Evolutionary conservation across 176 grass and related monocot genomes (phyloP).

Genomic region (maize (Zea mays)): DNA sequence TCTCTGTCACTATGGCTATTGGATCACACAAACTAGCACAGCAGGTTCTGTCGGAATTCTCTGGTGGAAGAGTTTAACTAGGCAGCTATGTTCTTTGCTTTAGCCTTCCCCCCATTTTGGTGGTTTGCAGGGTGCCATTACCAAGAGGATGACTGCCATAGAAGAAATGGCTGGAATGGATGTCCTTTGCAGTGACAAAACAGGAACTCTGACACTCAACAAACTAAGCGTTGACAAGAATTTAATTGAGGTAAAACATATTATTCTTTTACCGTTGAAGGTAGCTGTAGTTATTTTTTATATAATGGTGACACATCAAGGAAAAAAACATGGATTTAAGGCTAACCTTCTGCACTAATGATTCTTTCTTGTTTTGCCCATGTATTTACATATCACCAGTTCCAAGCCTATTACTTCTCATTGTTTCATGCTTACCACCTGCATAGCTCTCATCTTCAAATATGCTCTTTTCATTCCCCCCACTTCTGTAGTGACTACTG

Average conservation of each 20-base stretch:
- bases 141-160: slow-evolving; percentile 82
- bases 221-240: slow-evolving; percentile 66
- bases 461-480: not conserved
- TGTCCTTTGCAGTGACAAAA: slow-evolving; percentile 80
- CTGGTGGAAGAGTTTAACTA: not conserved
- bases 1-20: slow-evolving; percentile 87
- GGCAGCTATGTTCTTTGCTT: slow-evolving; percentile 9
- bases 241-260: slow-evolving; percentile 60
- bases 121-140: slow-evolving; percentile 64
- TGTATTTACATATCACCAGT: slow-evolving; percentile 1
- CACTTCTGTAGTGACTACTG: not conserved
- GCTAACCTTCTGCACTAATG: not conserved
- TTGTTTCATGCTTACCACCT: not conserved
- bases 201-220: slow-evolving; percentile 75
- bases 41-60: slow-evolving; percentile 43
- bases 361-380: slow-evolving; percentile 13
- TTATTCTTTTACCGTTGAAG: slow-evolving; percentile 36
- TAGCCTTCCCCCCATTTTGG: slow-evolving; percentile 5
- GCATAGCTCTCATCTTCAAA: not conserved
- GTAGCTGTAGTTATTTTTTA: slow-evolving; percentile 8
- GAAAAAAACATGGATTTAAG: not conserved
- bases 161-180: slow-evolving; percentile 86
- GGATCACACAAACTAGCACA: slow-evolving; percentile 64
- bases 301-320: not conserved
- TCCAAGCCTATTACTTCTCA: slow-evolving; percentile 16